A percentile compares a stretch with the other conserved stretches of the same genome.
These are phyloP conservation scores for Pelargonium myrrhifolium DNA, from an alignment of 441 rosid genomes.

Conservation along the genomic window DNA sequence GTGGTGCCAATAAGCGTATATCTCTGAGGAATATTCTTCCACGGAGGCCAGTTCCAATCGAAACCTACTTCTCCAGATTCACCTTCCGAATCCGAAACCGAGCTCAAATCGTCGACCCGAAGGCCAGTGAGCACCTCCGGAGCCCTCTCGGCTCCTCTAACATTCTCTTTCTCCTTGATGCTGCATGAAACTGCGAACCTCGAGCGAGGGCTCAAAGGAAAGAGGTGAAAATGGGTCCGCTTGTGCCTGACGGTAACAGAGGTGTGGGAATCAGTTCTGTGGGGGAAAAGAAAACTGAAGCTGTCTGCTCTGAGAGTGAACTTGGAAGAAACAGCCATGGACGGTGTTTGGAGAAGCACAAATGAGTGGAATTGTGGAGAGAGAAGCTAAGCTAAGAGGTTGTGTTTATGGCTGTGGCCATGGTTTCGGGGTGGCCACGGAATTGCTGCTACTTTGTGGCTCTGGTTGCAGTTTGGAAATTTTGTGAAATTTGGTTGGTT, in stretches of 20 bases:
- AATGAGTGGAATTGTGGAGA: background rate
- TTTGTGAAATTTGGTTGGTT: background rate
- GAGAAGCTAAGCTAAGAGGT: background rate
- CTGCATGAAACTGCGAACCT: background rate
- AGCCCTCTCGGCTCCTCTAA: background rate
- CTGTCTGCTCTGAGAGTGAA: background rate
- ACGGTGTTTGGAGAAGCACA: background rate
- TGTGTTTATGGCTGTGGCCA: background rate
- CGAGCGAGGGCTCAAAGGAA: background rate
- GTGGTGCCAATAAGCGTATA: constrained; percentile 80
- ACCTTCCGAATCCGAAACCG: constrained; percentile 19
- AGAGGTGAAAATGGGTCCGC: background rate
- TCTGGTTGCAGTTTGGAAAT: background rate
- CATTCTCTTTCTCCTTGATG: constrained; percentile 1
- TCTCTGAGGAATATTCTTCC: constrained; percentile 68
- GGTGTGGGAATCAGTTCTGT: background rate
- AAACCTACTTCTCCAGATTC: constrained; percentile 31
- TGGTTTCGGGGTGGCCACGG: background rate
- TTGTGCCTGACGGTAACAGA: background rate
- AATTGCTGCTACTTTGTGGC: background rate
- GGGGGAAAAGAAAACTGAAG: background rate
- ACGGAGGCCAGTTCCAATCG: constrained; percentile 64
- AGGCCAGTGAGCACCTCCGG: constrained; percentile 2
- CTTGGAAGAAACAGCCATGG: background rate
- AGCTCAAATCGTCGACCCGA: constrained; percentile 3